Conservation (phyloP, 306 rosid genomes). For the Medicago ruthenica region DNA sequence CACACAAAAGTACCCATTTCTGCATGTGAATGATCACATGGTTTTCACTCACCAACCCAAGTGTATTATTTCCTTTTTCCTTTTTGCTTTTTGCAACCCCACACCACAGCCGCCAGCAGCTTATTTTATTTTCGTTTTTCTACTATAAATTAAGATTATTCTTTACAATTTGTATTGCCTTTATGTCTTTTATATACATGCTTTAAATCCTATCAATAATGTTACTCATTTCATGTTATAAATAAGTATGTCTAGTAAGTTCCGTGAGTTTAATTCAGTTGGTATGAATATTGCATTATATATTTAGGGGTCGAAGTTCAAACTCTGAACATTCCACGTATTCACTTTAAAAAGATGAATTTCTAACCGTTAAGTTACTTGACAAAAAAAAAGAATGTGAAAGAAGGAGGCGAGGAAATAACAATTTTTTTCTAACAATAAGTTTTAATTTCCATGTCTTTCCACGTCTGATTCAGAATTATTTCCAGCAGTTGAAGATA, state of each 20-base stretch:
- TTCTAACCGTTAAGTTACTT: no score
- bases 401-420: neutral
- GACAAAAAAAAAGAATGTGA: neutral
- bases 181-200: neutral
- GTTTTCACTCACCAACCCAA: neutral
- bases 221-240: neutral
- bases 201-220: neutral
- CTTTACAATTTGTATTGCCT: conserved; percentile 7
- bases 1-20: conserved; percentile 2
- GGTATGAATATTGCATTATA: no score
- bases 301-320: no score
- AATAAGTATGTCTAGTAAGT: neutral
- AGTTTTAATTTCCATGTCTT: neutral
- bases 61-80: neutral
- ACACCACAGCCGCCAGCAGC: neutral
- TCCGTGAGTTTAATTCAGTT: no score
- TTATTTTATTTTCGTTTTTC: neutral
- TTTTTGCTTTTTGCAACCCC: neutral
- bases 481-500: neutral
- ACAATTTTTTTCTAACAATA: neutral
- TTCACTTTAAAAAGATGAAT: no score
- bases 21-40: conserved; percentile 16
- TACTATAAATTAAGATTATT: neutral
- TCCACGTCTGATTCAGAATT: neutral
- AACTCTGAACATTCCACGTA: no score